These are phyloP conservation scores for Ogataea chonburiensis DNA, from an alignment of 805 yeast species.

Conservation along the genomic window DNA sequence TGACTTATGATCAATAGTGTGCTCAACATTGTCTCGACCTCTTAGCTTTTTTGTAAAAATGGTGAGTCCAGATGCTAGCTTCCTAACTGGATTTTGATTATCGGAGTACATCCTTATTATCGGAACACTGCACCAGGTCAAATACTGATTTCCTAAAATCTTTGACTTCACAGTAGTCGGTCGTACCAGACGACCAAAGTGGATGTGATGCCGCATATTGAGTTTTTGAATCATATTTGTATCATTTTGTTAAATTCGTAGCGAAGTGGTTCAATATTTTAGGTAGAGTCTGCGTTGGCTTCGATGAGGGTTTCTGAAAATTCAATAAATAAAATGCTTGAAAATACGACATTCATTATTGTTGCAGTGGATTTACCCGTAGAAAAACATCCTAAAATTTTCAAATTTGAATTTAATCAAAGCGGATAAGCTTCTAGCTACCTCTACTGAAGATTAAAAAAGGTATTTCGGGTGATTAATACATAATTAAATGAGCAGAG, in stretches of 20 bases:
- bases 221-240: background rate
- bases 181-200: background rate
- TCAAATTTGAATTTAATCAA: background rate
- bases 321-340: background rate
- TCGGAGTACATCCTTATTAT: background rate
- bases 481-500: constrained; percentile 70
- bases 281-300: background rate
- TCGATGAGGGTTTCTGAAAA: background rate
- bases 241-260: constrained; percentile 1
- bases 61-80: background rate
- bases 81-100: background rate
- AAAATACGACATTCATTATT: constrained; percentile 2
- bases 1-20: constrained; percentile 9
- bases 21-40: constrained; percentile 3
- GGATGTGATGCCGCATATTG: background rate
- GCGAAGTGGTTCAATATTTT: background rate
- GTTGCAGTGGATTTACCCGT: background rate
- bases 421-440: too few relatives aligned
- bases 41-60: background rate
- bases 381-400: background rate
- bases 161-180: background rate
- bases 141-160: background rate
- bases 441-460: too few relatives aligned
- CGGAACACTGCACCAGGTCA: background rate
- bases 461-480: too few relatives aligned